Evolutionary conservation across 1,139 yeast genomes (phyloP).

Genomic region (Ashbya aceris): DNA sequence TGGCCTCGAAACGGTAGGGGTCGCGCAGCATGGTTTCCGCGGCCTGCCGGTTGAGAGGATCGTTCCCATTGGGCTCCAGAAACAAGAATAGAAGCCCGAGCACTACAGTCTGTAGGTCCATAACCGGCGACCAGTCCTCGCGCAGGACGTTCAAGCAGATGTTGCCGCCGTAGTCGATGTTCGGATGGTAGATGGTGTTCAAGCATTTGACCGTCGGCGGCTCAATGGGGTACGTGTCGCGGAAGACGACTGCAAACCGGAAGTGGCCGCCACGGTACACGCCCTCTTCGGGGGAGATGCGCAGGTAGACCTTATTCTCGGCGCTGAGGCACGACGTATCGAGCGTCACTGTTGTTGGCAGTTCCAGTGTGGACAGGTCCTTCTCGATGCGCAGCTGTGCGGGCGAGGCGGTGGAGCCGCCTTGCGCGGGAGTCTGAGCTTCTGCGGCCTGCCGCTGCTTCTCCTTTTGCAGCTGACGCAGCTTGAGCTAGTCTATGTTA

Average conservation of each 20-base stretch:
- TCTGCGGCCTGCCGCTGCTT: constrained; percentile 35
- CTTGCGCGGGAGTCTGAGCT: constrained; percentile 5
- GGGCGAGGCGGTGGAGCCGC: constrained; percentile 29
- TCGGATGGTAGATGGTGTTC: constrained; percentile 82
- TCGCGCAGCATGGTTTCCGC: constrained; percentile 63
- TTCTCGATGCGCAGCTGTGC: constrained; percentile 42
- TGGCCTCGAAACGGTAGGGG: constrained; percentile 44
- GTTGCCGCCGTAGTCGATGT: constrained; percentile 82
- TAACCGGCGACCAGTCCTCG: constrained; percentile 95
- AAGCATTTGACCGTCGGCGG: constrained; percentile 78
- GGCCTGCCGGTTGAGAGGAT: constrained; percentile 86
- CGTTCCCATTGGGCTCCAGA: constrained; percentile 83
- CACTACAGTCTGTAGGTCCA: constrained; percentile 69
- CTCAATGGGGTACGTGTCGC: constrained; percentile 77
- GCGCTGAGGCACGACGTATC: constrained; percentile 46
- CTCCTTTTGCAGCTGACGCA: constrained; percentile 51
- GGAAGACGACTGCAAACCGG: constrained; percentile 53
- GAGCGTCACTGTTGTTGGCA: constrained; percentile 56
- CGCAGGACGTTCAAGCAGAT: constrained; percentile 84
- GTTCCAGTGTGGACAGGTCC: constrained; percentile 60
- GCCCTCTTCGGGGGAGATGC: constrained; percentile 70
- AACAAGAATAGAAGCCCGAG: constrained; percentile 82
- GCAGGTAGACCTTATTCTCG: constrained; percentile 37
- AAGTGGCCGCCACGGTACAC: constrained; percentile 64
- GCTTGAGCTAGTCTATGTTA: constrained; percentile 36